phyloP scores from a whole-genome alignment of 345 rosid genomes.

The Arabidopsis thaliana region DNA sequence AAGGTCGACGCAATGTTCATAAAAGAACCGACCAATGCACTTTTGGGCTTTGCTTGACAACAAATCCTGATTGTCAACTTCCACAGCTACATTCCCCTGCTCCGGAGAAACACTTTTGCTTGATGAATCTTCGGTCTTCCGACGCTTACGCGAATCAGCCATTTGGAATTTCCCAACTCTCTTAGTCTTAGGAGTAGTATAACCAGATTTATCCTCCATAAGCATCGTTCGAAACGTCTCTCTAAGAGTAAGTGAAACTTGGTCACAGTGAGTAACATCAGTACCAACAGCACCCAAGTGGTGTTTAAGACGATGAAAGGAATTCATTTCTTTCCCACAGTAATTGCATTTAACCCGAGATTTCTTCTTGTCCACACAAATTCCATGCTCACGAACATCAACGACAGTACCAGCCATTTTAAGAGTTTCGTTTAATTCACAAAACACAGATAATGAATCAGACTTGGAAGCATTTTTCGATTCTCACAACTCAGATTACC shows the following conservation, averaged over 20 bases:
- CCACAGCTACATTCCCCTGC: slow-evolving; percentile 14
- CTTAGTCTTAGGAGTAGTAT: neutral
- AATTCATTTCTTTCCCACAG: slow-evolving; percentile 52
- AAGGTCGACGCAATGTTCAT: slow-evolving; percentile 53
- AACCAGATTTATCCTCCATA: slow-evolving; percentile 19
- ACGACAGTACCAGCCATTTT: slow-evolving; percentile 28
- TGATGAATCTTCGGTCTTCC: slow-evolving; percentile 13
- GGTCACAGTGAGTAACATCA: slow-evolving; percentile 51
- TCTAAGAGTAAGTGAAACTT: slow-evolving; percentile 50
- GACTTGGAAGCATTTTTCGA: neutral
- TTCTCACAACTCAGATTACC: neutral
- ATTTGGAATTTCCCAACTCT: slow-evolving; percentile 14
- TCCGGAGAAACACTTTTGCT: slow-evolving; percentile 8
- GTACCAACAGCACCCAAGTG: slow-evolving; percentile 61
- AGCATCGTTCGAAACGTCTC: slow-evolving; percentile 35
- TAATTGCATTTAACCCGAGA: slow-evolving; percentile 54
- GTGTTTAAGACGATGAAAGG: slow-evolving; percentile 43
- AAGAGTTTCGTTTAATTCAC: slow-evolving; percentile 1
- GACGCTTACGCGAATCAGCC: slow-evolving; percentile 21
- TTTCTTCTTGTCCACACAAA: slow-evolving; percentile 35
- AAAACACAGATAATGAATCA: slow-evolving; percentile 21
- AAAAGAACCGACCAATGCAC: slow-evolving; percentile 53
- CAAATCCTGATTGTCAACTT: slow-evolving; percentile 17
- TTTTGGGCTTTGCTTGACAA: slow-evolving; percentile 37
- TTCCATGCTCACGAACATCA: slow-evolving; percentile 52